phyloP scores from a whole-genome alignment of 176 grass and related monocot species.

The Pontederia paniculata region DNA sequence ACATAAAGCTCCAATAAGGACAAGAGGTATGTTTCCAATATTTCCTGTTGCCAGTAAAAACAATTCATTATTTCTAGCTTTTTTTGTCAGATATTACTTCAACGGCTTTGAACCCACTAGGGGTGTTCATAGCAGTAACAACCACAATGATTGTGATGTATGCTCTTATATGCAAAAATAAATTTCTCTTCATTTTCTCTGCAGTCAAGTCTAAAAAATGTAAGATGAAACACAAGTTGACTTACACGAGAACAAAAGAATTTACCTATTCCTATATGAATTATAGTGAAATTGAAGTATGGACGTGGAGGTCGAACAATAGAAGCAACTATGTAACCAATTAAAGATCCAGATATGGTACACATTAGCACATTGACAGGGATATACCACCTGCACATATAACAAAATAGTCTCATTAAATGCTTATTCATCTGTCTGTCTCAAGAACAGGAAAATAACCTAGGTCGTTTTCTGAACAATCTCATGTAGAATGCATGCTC shows the following conservation, averaged over 20 bases:
- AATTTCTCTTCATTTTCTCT: no score
- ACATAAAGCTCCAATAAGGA: constrained; percentile 89
- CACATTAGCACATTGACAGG: constrained; percentile 85
- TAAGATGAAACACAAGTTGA: no score
- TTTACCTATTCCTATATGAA: constrained; percentile 96
- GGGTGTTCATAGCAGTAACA: no score
- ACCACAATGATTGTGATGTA: no score
- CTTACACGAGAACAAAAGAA: constrained; percentile 8
- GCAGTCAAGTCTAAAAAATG: no score
- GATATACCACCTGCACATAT: constrained; percentile 91
- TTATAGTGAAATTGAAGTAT: constrained; percentile 96
- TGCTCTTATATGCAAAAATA: no score
- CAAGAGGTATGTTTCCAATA: constrained; percentile 97
- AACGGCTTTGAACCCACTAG: not conserved
- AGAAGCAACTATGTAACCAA: constrained; percentile 79
- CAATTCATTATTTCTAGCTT: not conserved
- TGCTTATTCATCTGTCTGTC: no score
- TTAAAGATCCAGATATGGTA: constrained; percentile 65
- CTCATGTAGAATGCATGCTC: no score
- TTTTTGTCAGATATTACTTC: not conserved
- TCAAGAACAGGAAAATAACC: no score
- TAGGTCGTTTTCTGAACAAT: no score
- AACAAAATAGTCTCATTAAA: constrained; percentile 1
- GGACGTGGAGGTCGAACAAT: constrained; percentile 86
- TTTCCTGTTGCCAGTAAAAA: constrained; percentile 50